phyloP scores from a whole-genome alignment of 768 basidiomycete species.

The Boletus coccyginus region DNA sequence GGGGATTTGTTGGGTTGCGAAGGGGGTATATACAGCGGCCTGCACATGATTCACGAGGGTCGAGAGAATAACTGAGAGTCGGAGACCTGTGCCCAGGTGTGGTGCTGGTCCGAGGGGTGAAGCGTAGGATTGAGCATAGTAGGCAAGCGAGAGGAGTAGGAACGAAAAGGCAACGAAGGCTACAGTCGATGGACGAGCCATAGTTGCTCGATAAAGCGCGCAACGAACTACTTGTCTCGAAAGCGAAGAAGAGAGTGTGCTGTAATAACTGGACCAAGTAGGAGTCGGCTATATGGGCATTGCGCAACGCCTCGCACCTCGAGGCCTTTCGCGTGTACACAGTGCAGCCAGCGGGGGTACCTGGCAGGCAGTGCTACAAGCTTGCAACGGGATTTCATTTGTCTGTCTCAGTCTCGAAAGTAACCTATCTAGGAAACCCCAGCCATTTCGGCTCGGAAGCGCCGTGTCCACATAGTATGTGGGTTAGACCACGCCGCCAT shows the following conservation, averaged over 20 bases:
- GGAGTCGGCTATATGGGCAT: constrained; percentile 15
- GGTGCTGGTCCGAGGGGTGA: constrained; percentile 32
- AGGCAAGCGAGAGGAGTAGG: constrained; percentile 30
- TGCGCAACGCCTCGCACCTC: constrained; percentile 19
- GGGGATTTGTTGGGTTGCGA: constrained; percentile 14
- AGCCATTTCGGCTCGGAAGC: background rate
- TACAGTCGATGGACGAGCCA: constrained; percentile 24
- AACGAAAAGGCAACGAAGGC: constrained; percentile 23
- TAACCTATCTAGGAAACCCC: background rate
- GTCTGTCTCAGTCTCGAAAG: background rate
- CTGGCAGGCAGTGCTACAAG: constrained; percentile 14
- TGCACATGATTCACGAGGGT: constrained; percentile 24
- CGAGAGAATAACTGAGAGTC: constrained; percentile 23
- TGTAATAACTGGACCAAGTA: constrained; percentile 9
- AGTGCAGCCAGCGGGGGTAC: constrained; percentile 21
- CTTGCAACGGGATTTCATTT: background rate
- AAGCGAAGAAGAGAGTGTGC: background rate
- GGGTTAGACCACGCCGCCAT: background rate
- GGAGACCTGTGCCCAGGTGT: constrained; percentile 26
- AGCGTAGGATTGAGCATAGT: constrained; percentile 28
- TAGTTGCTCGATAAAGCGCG: constrained; percentile 1
- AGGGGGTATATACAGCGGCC: constrained; percentile 21
- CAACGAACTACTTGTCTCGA: constrained; percentile 5
- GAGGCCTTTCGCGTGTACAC: constrained; percentile 26
- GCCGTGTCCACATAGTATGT: background rate